Evolutionary conservation across 805 yeast genomes (phyloP).

Genomic region (Candida verbasci): DNA sequence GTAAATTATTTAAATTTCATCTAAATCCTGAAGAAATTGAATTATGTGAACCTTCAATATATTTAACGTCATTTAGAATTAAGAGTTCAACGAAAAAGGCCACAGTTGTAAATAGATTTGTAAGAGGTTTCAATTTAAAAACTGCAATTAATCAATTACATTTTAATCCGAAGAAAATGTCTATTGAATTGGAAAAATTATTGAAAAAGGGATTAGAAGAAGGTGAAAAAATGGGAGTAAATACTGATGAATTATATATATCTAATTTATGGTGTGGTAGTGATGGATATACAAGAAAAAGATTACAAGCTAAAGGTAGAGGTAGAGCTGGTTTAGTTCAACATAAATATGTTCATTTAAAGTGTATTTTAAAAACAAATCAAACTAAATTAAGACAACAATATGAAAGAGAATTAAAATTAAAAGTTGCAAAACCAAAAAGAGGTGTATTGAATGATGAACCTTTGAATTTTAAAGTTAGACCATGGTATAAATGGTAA

Average conservation of each 20-base stretch:
- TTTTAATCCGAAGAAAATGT: conserved; percentile 74
- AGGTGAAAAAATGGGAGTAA: conserved; percentile 55
- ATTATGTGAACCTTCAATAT: conserved; percentile 84
- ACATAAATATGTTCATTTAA: conserved; percentile 76
- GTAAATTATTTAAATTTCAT: conserved; percentile 49
- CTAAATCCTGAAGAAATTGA: conserved; percentile 65
- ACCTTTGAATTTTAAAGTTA: conserved; percentile 39
- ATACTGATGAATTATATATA: conserved; percentile 62
- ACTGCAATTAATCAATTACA: conserved; percentile 91
- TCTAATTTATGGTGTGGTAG: conserved; percentile 88
- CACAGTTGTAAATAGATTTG: conserved; percentile 69
- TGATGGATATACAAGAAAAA: conserved; percentile 70
- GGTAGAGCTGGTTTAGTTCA: conserved; percentile 79
- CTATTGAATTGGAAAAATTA: conserved; percentile 73
- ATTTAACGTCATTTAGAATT: conserved; percentile 72
- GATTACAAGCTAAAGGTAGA: conserved; percentile 82
- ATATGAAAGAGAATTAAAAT: conserved; percentile 53
- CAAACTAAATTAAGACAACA: conserved; percentile 58
- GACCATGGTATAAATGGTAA: conserved; percentile 41
- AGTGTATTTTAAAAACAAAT: conserved; percentile 67
- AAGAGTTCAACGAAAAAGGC: conserved; percentile 89
- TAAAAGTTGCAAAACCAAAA: conserved; percentile 49
- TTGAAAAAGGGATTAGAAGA: conserved; percentile 69
- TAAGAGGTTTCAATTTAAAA: conserved; percentile 65
- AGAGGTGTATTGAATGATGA: conserved; percentile 42